These are phyloP conservation scores for Williopsis jadinii DNA, from an alignment of 1,139 yeast genomes.

Conservation along the genomic window DNA sequence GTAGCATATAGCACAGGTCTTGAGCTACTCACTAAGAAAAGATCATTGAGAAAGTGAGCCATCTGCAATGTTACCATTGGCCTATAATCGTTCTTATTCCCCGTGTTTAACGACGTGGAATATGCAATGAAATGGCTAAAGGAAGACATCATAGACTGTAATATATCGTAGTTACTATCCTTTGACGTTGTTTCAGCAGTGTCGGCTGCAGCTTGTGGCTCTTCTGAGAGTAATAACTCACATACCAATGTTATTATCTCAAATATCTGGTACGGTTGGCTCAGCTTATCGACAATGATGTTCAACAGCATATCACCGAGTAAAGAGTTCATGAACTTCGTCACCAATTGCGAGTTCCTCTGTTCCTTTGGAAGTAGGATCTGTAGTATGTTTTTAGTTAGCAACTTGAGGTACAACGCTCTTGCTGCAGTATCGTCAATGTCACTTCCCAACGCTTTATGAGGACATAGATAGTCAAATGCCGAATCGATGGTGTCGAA, in stretches of 20 bases:
- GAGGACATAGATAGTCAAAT: conserved; percentile 36
- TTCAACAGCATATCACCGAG: conserved; percentile 35
- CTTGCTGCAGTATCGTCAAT: conserved; percentile 11
- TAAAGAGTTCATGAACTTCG: conserved; percentile 31
- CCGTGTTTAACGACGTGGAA: conserved; percentile 7
- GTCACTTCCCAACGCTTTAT: conserved; percentile 36
- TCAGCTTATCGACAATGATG: conserved; percentile 33
- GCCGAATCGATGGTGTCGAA: conserved; percentile 25
- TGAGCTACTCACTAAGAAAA: conserved; percentile 8
- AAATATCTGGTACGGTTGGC: conserved; percentile 23
- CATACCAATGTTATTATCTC: conserved; percentile 17
- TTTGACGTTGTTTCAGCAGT: background rate
- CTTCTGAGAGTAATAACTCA: conserved; percentile 1
- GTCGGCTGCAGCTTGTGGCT: background rate
- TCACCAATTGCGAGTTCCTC: conserved; percentile 30
- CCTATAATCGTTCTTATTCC: background rate
- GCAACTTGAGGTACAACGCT: conserved; percentile 26
- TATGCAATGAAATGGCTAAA: conserved; percentile 12
- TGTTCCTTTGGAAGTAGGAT: conserved; percentile 34
- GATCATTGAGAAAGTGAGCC: conserved; percentile 12
- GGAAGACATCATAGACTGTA: conserved; percentile 2
- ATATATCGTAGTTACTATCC: background rate
- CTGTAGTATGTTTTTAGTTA: conserved; percentile 29
- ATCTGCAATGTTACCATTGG: conserved; percentile 7
- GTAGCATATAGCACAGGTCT: conserved; percentile 25